Conservation (phyloP, 129 eudicot species). For the Arctium lappa region DNA sequence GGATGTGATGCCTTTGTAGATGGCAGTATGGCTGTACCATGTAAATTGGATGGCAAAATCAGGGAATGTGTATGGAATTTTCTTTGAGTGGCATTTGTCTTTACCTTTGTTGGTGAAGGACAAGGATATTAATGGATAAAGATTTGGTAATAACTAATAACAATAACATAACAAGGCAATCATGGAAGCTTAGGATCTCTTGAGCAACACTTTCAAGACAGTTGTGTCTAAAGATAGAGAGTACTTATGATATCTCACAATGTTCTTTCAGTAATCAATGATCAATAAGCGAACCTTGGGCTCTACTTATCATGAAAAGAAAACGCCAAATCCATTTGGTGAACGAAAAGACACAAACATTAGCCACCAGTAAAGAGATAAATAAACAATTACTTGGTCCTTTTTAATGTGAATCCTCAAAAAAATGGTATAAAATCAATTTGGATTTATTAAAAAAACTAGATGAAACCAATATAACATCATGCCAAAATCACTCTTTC, state of each 20-base stretch:
- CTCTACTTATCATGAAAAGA: neutral
- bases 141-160: too few relatives aligned
- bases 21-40: too few relatives aligned
- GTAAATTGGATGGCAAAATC: too few relatives aligned
- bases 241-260: neutral
- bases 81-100: too few relatives aligned
- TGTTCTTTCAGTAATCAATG: neutral
- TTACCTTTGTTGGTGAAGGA: too few relatives aligned
- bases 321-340: neutral
- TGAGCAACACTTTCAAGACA: neutral
- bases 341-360: neutral
- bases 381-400: neutral
- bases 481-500: neutral
- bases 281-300: neutral
- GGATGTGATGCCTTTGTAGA: too few relatives aligned
- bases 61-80: too few relatives aligned
- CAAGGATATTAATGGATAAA: too few relatives aligned
- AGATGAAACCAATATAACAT: neutral
- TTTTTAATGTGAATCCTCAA: neutral
- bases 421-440: neutral
- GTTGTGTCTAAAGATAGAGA: neutral
- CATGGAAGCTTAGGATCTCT: too few relatives aligned
- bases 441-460: neutral
- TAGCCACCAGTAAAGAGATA: neutral
- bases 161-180: too few relatives aligned